Evolutionary conservation across 257 asterid species (phyloP), one percentile per base, ranked within the genome.

Genomic region (Plantago major): DNA sequence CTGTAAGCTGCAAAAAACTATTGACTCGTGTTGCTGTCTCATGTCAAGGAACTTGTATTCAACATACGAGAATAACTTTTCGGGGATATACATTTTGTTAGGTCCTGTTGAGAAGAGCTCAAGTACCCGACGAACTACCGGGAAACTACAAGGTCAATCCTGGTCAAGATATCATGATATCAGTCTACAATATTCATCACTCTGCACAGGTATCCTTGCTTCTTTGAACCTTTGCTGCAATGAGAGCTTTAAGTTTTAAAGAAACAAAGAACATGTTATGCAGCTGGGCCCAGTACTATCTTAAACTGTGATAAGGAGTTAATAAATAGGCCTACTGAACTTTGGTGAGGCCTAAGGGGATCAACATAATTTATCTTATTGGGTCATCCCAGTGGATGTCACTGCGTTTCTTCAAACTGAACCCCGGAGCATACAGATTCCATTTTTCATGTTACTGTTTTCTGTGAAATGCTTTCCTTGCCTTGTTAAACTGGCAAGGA

Each of bases 81-180:
- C 49, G 19, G 18, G 58, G 61, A 54, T 60, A 37, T 62, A 14
- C 28, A 33, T 62, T 54, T 60, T 16, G 37, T 43, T 64, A 92
- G 99, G 99, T 92, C 69, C 75, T 89, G 4, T 44, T 92, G 71
- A 75, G 99, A 79, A 79, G 99, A 81, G 99, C 97, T 60, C 86
- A 55, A 74, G 89, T 80, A 22, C 76, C 81, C n/a, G 99, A 92
- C 37, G 71, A 77, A 19, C 85, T 92, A 64, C 99, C 99, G 3
- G 99, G 97, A 48, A 72, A 84, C 76, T 92, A 92, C 76, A 92
- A 81, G 82, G 94, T 92, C 71, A 74, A 83, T 74, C 69, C 88
- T 63, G 99, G 97, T 70, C 99, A 92, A 82, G 99, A 92, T 77
- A 64, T 92, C 72, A 89, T 92, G 98, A 92, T 92, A 64, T 92